Evolutionary conservation across 306 rosid genomes (phyloP).

Genomic region (Quercus bicolor): DNA sequence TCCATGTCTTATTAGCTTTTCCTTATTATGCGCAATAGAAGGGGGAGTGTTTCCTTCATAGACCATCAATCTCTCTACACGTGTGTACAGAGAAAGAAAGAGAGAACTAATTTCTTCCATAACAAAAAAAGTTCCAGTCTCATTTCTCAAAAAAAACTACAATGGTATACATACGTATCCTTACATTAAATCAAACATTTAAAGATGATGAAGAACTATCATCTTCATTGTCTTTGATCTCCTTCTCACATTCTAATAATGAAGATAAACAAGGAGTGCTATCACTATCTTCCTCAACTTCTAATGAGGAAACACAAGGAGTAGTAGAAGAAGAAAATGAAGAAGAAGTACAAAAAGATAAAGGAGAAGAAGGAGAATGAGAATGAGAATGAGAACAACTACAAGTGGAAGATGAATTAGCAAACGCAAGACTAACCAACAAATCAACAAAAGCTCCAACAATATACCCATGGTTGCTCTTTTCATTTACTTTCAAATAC

Average conservation of each 20-base stretch:
- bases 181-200: slow-evolving; percentile 11
- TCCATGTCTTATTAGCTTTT: slow-evolving; percentile 7
- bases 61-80: slow-evolving; percentile 5
- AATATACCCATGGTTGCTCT: slow-evolving; percentile 44
- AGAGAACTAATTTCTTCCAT: background rate
- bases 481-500: slow-evolving; percentile 53
- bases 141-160: background rate
- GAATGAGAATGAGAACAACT: slow-evolving; percentile 13
- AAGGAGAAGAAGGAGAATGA: slow-evolving; percentile 34
- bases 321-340: slow-evolving; percentile 41
- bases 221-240: slow-evolving; percentile 19
- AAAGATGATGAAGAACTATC: slow-evolving; percentile 32
- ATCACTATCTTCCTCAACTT: slow-evolving; percentile 22
- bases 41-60: slow-evolving; percentile 9
- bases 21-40: slow-evolving; percentile 11
- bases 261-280: slow-evolving; percentile 41
- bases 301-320: slow-evolving; percentile 38
- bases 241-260: slow-evolving; percentile 41
- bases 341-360: slow-evolving; percentile 34
- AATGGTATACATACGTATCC: slow-evolving; percentile 14
- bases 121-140: background rate
- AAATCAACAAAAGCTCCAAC: slow-evolving; percentile 75
- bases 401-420: slow-evolving; percentile 1
- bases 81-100: slow-evolving; percentile 11
- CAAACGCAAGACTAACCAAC: slow-evolving; percentile 43